Percentiles rank a stretch among this genome's conserved stretches.
Conservation (phyloP, 2,329 filamentous ascomycete species). For the Penicillium sp. region DNA sequence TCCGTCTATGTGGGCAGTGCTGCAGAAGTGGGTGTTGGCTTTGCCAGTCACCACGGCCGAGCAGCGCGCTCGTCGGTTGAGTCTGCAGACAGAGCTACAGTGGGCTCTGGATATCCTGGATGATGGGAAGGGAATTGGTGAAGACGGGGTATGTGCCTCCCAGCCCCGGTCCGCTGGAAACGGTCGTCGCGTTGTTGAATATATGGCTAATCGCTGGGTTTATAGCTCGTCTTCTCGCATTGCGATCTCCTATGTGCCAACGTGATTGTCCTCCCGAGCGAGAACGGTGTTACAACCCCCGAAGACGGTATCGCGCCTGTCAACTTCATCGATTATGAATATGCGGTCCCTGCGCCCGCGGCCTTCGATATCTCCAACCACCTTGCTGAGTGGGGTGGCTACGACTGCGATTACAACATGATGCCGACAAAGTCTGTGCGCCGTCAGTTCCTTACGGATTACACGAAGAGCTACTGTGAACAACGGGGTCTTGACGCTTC, state of each 20-base stretch:
- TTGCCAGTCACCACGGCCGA: conserved; percentile 71
- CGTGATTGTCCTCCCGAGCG: conserved; percentile 72
- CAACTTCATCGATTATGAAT: conserved; percentile 97
- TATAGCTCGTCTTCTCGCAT: conserved; percentile 83
- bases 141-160: conserved; percentile 62
- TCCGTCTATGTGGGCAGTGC: conserved; percentile 92
- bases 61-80: conserved; percentile 65
- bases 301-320: conserved; percentile 55
- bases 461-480: conserved; percentile 71
- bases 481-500: conserved; percentile 41
- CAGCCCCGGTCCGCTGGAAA: not conserved
- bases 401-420: conserved; percentile 85
- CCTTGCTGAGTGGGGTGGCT: conserved; percentile 97
- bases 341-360: conserved; percentile 88
- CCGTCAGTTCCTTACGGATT: conserved; percentile 77
- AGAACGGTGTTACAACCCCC: conserved; percentile 29
- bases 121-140: conserved; percentile 72
- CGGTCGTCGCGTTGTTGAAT: not conserved
- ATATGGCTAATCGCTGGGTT: not conserved
- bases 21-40: conserved; percentile 93
- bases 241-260: conserved; percentile 96
- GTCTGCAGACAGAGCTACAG: conserved; percentile 72
- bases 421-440: conserved; percentile 77
- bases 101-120: conserved; percentile 70
- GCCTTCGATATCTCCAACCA: conserved; percentile 98